phyloP scores from a whole-genome alignment of 2,329 filamentous ascomycete species.

The Claviceps spartinae region DNA sequence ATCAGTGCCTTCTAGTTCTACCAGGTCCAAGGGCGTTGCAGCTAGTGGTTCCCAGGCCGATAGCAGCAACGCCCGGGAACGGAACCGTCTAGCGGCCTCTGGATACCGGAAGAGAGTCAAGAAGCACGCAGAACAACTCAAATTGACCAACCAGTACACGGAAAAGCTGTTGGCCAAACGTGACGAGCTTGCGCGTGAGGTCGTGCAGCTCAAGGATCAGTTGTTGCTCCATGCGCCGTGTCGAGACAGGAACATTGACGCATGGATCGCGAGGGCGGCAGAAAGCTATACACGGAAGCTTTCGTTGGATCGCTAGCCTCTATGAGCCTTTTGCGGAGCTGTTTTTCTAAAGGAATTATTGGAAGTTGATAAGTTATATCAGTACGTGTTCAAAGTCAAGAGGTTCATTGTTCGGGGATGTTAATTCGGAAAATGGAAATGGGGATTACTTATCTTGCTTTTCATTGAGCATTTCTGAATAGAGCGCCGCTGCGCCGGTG shows the following conservation, averaged over 20 bases:
- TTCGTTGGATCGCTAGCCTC: neutral
- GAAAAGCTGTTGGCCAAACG: neutral
- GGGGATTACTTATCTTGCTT: too few relatives aligned
- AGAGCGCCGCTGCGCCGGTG: too few relatives aligned
- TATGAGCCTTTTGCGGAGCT: neutral
- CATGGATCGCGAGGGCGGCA: constrained; percentile 1
- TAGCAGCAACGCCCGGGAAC: neutral
- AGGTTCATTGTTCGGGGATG: too few relatives aligned
- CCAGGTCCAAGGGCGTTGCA: neutral
- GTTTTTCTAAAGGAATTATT: neutral
- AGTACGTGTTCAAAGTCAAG: neutral
- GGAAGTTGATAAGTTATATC: neutral
- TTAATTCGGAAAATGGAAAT: too few relatives aligned
- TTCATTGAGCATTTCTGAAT: too few relatives aligned
- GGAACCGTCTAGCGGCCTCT: constrained; percentile 3
- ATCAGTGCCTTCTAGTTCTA: too few relatives aligned
- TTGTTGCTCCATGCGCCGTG: constrained; percentile 2
- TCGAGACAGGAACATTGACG: constrained; percentile 1
- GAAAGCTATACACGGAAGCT: constrained; percentile 1
- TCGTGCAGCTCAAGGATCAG: constrained; percentile 3
- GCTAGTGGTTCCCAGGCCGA: neutral
- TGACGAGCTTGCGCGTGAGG: neutral
- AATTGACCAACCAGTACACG: neutral
- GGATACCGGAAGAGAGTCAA: constrained; percentile 2
- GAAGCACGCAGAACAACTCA: neutral